Conservation (phyloP, 129 eudicot genomes). For the Flaveria bidentis region DNA sequence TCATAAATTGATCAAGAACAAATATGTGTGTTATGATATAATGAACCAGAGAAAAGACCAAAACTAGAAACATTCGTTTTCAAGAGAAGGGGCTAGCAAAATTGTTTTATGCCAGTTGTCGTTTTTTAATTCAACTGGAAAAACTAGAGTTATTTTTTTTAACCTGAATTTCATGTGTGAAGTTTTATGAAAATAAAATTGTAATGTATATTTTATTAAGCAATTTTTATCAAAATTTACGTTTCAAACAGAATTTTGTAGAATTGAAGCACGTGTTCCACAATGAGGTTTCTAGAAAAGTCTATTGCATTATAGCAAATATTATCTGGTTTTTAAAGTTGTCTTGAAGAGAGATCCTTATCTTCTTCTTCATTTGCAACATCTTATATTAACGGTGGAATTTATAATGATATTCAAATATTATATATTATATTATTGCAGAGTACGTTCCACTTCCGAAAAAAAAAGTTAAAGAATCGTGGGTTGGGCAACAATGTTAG, state of each 20-base stretch:
- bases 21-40: too few relatives aligned
- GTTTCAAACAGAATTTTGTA: neutral
- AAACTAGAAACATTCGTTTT: too few relatives aligned
- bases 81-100: too few relatives aligned
- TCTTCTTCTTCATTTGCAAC: slow-evolving; percentile 9
- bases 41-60: too few relatives aligned
- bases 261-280: neutral
- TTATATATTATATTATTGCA: neutral
- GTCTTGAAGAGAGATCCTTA: slow-evolving; percentile 19
- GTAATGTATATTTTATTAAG: too few relatives aligned
- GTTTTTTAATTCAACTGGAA: too few relatives aligned
- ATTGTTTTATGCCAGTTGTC: too few relatives aligned
- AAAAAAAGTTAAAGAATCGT: slow-evolving; percentile 26
- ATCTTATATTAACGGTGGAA: slow-evolving; percentile 21
- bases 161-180: too few relatives aligned
- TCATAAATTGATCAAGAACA: too few relatives aligned
- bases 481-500: slow-evolving; percentile 36
- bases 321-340: slow-evolving; percentile 2
- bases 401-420: neutral
- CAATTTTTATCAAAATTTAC: too few relatives aligned
- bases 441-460: slow-evolving; percentile 27
- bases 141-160: too few relatives aligned
- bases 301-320: slow-evolving; percentile 20
- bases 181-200: too few relatives aligned
- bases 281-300: neutral